These are phyloP conservation scores for Magnolia officinalis DNA, from an alignment of 164 flowering plant genomes.

Conservation along the genomic window DNA sequence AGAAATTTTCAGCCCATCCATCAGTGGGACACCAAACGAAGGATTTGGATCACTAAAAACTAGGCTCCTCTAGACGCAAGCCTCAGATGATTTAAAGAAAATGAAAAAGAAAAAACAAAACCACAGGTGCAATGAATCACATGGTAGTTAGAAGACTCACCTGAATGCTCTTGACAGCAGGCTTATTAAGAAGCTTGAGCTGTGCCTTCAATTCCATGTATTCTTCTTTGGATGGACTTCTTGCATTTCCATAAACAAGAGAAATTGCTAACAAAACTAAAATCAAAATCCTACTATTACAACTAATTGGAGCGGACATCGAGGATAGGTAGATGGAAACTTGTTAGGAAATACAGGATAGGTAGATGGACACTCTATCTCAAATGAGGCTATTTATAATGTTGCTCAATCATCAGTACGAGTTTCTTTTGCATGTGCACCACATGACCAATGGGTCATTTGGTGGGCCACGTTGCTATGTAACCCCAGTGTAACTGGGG, in stretches of 20 bases:
- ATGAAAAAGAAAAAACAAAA: no score
- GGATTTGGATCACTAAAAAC: not conserved
- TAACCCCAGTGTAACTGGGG: no score
- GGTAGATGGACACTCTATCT: slow-evolving; percentile 21
- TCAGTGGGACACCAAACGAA: no score
- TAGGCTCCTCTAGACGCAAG: not conserved
- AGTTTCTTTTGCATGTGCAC: no score
- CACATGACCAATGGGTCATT: not conserved
- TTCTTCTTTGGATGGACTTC: not conserved
- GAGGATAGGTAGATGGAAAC: no score
- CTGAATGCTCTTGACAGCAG: not conserved
- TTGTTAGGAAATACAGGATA: no score
- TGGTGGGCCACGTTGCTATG: no score
- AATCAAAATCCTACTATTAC: not conserved
- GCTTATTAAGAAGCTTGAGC: not conserved
- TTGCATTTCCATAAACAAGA: not conserved
- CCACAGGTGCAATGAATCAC: no score
- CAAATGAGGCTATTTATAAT: no score
- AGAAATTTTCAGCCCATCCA: no score
- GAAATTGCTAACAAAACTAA: not conserved
- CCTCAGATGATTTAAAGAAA: not conserved
- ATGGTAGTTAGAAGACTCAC: not conserved
- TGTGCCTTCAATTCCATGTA: not conserved
- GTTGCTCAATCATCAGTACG: no score
- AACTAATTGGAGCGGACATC: no score